A percentile compares a stretch with the other conserved stretches of the same genome.
These are phyloP conservation scores for Acacia melanoxylon DNA, from an alignment of 306 rosid species.

Conservation along the genomic window DNA sequence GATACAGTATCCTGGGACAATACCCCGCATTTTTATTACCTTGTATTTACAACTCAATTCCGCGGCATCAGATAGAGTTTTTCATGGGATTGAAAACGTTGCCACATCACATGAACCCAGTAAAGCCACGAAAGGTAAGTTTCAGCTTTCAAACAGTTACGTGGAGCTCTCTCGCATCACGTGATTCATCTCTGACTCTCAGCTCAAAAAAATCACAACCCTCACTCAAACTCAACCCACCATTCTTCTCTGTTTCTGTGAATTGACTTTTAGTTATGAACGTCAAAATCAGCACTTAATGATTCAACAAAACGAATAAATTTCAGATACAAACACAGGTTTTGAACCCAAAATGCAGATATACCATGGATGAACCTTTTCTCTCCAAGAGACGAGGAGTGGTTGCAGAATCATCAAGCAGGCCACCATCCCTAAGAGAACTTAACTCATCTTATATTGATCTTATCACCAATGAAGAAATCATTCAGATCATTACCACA, in stretches of 20 bases:
- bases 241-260: slow-evolving; percentile 21
- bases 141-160: not conserved
- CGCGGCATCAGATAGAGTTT: not conserved
- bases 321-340: not conserved
- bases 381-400: slow-evolving; percentile 27
- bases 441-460: slow-evolving; percentile 33
- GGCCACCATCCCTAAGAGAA: slow-evolving; percentile 34
- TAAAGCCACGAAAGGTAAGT: not conserved
- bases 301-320: not conserved
- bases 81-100: not conserved
- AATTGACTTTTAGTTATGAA: slow-evolving; percentile 36
- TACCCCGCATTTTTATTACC: no score
- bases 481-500: slow-evolving; percentile 37
- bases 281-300: not conserved
- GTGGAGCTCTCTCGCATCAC: not conserved
- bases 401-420: slow-evolving; percentile 25
- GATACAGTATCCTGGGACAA: no score
- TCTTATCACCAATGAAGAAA: slow-evolving; percentile 37
- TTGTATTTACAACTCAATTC: no score
- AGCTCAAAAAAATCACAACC: not conserved
- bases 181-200: not conserved
- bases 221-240: not conserved
- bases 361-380: slow-evolving; percentile 50
- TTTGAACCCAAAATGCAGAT: slow-evolving; percentile 23
- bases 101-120: not conserved